Conservation (phyloP, 306 rosid genomes). For the Ammopiptanthus mongolicus region DNA sequence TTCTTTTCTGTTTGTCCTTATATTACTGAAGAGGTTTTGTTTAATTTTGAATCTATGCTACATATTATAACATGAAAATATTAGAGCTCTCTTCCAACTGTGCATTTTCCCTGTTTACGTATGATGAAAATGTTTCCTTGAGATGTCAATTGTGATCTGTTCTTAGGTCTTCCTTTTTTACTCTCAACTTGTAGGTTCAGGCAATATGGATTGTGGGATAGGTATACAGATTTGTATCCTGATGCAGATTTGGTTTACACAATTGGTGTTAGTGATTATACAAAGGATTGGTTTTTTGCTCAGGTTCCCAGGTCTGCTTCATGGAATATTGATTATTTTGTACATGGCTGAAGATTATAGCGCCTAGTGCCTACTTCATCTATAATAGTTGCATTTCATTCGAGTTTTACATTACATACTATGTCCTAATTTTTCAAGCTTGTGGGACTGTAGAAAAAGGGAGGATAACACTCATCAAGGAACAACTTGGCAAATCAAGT, state of each 20-base stretch:
- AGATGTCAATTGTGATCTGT: not conserved
- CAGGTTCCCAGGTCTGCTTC: constrained; percentile 66
- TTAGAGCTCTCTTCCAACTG: constrained; percentile 6
- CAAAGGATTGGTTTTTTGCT: constrained; percentile 79
- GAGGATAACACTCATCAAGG: constrained; percentile 54
- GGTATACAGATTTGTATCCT: constrained; percentile 76
- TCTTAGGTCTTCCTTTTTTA: constrained; percentile 11
- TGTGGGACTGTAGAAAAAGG: constrained; percentile 46
- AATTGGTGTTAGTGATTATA: constrained; percentile 55
- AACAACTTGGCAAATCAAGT: constrained; percentile 91
- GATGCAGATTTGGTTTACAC: constrained; percentile 62
- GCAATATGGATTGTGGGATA: constrained; percentile 91
- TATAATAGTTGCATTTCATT: constrained; percentile 9
- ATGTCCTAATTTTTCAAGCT: constrained; percentile 1
- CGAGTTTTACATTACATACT: not conserved
- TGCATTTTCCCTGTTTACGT: not conserved
- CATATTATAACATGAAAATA: not conserved
- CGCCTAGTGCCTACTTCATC: not conserved
- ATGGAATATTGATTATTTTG: not conserved
- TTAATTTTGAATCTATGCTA: constrained; percentile 10
- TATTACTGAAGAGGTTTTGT: not conserved
- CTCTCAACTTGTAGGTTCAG: constrained; percentile 54
- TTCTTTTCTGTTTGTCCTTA: not conserved
- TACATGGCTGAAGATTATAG: constrained; percentile 5
- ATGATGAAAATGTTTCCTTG: constrained; percentile 19